These are phyloP conservation scores for Pleurostoma richardsiae DNA, from an alignment of 2,329 filamentous ascomycete genomes.

Conservation along the genomic window DNA sequence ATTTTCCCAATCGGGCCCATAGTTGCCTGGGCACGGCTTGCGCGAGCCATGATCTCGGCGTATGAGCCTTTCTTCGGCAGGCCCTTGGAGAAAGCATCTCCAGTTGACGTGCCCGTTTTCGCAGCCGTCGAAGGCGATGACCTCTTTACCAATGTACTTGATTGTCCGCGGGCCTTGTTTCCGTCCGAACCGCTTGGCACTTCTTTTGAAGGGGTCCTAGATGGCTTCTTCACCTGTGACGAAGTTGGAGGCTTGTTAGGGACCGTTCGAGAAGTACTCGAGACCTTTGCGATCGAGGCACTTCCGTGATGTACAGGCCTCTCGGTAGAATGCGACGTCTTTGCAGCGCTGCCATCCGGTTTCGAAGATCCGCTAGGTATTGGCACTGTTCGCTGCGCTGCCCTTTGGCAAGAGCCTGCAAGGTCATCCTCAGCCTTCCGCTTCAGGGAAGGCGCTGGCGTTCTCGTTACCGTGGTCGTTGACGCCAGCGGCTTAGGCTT, in stretches of 20 bases:
- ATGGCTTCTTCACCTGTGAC: slow-evolving; percentile 7
- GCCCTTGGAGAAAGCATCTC: slow-evolving; percentile 32
- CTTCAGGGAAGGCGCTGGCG: slow-evolving; percentile 35
- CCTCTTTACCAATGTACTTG: slow-evolving; percentile 1
- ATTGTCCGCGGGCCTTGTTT: too few species aligned
- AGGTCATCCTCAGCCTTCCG: slow-evolving; percentile 53
- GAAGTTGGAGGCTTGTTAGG: slow-evolving; percentile 10
- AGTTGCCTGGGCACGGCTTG: slow-evolving; percentile 57
- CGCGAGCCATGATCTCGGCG: slow-evolving; percentile 68
- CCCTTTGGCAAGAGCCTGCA: slow-evolving; percentile 32
- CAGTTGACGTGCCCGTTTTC: slow-evolving; percentile 10
- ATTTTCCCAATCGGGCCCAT: slow-evolving; percentile 65
- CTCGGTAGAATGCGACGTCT: slow-evolving; percentile 15
- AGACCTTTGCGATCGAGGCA: slow-evolving; percentile 12
- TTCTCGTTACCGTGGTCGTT: slow-evolving; percentile 18
- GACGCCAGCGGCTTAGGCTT: slow-evolving; percentile 32
- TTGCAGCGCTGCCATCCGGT: slow-evolving; percentile 13
- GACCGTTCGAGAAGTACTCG: slow-evolving; percentile 12
- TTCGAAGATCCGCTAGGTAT: slow-evolving; percentile 14
- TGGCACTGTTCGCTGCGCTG: slow-evolving; percentile 25
- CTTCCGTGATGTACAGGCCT: slow-evolving; percentile 7
- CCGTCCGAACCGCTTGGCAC: slow-evolving; percentile 3
- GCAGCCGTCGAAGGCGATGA: slow-evolving; percentile 1
- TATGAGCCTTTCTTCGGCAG: slow-evolving; percentile 69
- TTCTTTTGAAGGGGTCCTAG: slow-evolving; percentile 3